A percentile compares a stretch with the other conserved stretches of the same genome.
phyloP scores from a whole-genome alignment of 352 stramenopile species.

The Phytophthora agathidicida region DNA sequence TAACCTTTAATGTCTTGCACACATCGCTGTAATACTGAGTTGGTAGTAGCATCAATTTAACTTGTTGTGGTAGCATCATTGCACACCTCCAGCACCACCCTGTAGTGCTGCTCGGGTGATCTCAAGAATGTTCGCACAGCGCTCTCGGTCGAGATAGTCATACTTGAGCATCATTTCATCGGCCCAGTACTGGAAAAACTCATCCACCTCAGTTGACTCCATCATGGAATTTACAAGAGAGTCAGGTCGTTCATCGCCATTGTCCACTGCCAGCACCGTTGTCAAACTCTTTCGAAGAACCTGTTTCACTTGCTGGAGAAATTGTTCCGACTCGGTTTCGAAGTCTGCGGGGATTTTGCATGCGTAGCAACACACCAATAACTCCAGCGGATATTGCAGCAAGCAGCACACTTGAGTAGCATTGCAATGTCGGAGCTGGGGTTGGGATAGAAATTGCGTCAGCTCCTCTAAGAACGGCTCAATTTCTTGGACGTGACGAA shows the following conservation, averaged over 20 bases:
- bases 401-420: slow-evolving; percentile 33
- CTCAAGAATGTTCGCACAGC: slow-evolving; percentile 33
- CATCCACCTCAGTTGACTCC: slow-evolving; percentile 25
- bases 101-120: slow-evolving; percentile 20
- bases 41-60: too few relatives aligned
- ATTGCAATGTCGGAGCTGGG: slow-evolving; percentile 24
- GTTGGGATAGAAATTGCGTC: slow-evolving; percentile 20
- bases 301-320: slow-evolving; percentile 26
- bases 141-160: slow-evolving; percentile 40
- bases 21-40: too few relatives aligned
- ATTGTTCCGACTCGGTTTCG: slow-evolving; percentile 21
- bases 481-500: slow-evolving; percentile 6
- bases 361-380: slow-evolving; percentile 44
- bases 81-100: not conserved
- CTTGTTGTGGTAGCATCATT: too few relatives aligned
- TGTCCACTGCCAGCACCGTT: too few relatives aligned
- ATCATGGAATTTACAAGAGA: not conserved
- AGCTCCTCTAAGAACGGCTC: slow-evolving; percentile 28
- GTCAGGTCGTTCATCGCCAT: too few relatives aligned
- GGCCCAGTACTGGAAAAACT: slow-evolving; percentile 38
- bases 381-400: slow-evolving; percentile 51
- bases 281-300: slow-evolving; percentile 13
- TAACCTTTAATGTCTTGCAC: not conserved
- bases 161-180: slow-evolving; percentile 58
- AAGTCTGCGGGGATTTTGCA: slow-evolving; percentile 27